phyloP scores from a whole-genome alignment of 116 monocot species.

The Phalaenopsis hybrid region DNA sequence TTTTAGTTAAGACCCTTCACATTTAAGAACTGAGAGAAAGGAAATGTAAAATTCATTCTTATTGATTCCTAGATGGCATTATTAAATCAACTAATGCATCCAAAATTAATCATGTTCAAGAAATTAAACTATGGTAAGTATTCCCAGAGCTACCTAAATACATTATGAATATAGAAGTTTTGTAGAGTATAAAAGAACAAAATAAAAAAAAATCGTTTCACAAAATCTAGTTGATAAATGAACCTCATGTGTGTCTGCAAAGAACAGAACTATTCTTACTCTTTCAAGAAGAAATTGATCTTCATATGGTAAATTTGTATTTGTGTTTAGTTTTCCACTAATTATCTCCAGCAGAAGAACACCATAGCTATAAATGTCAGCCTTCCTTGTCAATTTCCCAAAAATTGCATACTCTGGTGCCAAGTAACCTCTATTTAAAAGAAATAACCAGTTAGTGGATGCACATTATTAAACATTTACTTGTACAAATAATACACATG shows the following conservation, averaged over 20 bases:
- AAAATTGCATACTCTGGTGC: slow-evolving; percentile 15
- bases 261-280: neutral
- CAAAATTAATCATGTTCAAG: too few relatives aligned
- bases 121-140: too few relatives aligned
- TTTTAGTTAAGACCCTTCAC: too few relatives aligned
- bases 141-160: too few relatives aligned
- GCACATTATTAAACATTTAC: neutral
- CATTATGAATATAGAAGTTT: too few relatives aligned
- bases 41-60: too few relatives aligned
- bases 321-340: slow-evolving; percentile 6
- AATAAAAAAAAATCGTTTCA: neutral
- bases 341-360: slow-evolving; percentile 12
- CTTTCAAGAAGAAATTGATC: slow-evolving; percentile 10
- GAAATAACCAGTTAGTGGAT: neutral
- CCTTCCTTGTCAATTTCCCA: slow-evolving; percentile 12
- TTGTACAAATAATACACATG: neutral
- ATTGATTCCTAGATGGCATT: too few relatives aligned
- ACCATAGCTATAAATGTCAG: slow-evolving; percentile 8
- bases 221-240: neutral
- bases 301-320: slow-evolving; percentile 5
- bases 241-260: neutral
- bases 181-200: too few relatives aligned
- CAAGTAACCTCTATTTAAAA: slow-evolving; percentile 11
- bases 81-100: too few relatives aligned
- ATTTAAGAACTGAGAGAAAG: too few relatives aligned